Percentiles rank a stretch among this genome's conserved stretches.
phyloP scores from a whole-genome alignment of 805 yeast species.

The Saccharomycopsis javanensis region DNA sequence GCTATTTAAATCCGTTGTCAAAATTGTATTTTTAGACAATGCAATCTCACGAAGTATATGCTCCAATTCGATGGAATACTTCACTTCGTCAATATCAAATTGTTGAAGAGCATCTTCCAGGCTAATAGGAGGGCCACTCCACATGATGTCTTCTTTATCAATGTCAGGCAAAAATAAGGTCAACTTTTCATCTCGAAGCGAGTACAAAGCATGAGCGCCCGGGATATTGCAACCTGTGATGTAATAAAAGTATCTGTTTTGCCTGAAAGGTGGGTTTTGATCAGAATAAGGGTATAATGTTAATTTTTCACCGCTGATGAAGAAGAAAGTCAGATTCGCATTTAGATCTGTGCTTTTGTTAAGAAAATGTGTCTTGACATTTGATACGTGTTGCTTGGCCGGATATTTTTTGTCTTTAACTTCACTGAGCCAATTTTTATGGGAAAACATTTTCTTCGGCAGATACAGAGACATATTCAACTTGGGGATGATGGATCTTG shows the following conservation, averaged over 20 bases:
- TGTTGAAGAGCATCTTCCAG: slow-evolving; percentile 50
- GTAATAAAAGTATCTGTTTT: slow-evolving; percentile 84
- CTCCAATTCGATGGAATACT: slow-evolving; percentile 45
- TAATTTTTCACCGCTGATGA: slow-evolving; percentile 50
- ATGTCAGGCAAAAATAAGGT: slow-evolving; percentile 73
- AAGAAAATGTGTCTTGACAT: slow-evolving; percentile 35
- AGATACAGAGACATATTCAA: background rate
- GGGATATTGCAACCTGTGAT: slow-evolving; percentile 76
- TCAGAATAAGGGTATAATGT: slow-evolving; percentile 69
- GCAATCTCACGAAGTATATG: slow-evolving; percentile 26
- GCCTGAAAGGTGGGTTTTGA: slow-evolving; percentile 69
- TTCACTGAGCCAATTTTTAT: slow-evolving; percentile 9
- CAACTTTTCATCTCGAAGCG: slow-evolving; percentile 42
- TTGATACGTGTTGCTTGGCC: slow-evolving; percentile 65
- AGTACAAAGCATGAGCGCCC: slow-evolving; percentile 60
- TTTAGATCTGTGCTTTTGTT: slow-evolving; percentile 21
- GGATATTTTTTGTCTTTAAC: slow-evolving; percentile 49
- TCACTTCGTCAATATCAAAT: slow-evolving; percentile 78
- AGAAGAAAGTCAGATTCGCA: slow-evolving; percentile 33
- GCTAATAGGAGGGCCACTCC: slow-evolving; percentile 85
- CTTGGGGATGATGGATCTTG: background rate
- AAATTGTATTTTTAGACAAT: slow-evolving; percentile 26
- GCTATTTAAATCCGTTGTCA: slow-evolving; percentile 49
- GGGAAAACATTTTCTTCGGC: slow-evolving; percentile 4
- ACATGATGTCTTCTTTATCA: slow-evolving; percentile 85